Base-by-base conservation (phyloP, 2,329 filamentous ascomycete species). In the Aspergillus sp. region DNA sequence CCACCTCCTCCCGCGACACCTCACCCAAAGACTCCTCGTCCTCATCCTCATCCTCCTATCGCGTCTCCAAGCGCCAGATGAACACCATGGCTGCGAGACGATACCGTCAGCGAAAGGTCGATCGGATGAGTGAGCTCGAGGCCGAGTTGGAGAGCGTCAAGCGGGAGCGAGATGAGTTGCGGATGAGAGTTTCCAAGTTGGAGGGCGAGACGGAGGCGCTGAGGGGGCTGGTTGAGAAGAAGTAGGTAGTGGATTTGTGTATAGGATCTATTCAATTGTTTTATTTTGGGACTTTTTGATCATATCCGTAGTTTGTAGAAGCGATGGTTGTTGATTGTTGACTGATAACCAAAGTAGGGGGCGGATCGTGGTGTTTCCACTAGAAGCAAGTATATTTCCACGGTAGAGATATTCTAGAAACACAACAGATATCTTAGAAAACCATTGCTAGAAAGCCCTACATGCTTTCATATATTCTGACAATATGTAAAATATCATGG, bases 21-120 rank as follows among this genome's bases (percentile, higher is more conserved):
- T 26, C 26, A 11, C 11, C 48, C 13, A 50, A 44, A 11, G 19
- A 19, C 19, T 19, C 19, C 19, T 19, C 19, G 19, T 19, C 19
- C 19, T 19, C 19, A 19, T 19, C 19, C 19, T 19, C 19, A 19
- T 19, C 19, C 19, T 19, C 19, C 19, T 19, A 19, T 19, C 55
- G 58, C 27, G 52, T 64, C 12, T 54, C 57, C 42, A 66, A 65
- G 39, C 64, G 64, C 27, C 59, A 58, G 39, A 52, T 64, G 8
- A 67, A 67, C 44, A 66, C 64, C 10, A 55, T 64, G 32, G 63
- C 64, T 35, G 64, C 64, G 36, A 59, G 63, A 12, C 53, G 63
- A 35, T 66, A 62, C 49, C 63, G 64, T 4, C 61, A 67, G 52
- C 57, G 61, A 38, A 60, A 61, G 6, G 52, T 61, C 27, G 62